phyloP scores from a whole-genome alignment of 495 filamentous ascomycete species.

The Penicillium cinerascens region DNA sequence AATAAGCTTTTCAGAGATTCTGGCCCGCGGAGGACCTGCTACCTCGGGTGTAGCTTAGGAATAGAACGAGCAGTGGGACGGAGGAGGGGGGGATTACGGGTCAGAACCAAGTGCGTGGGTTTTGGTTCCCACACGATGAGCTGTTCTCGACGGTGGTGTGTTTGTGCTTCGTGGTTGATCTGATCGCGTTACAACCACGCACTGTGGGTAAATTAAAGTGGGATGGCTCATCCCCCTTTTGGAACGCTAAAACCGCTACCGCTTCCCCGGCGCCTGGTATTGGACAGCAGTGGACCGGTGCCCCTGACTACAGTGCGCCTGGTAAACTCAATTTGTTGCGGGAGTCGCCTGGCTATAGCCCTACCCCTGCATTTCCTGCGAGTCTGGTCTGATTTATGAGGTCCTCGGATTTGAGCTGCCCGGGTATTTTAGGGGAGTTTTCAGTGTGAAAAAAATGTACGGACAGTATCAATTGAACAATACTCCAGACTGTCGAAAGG shows the following conservation, averaged over 20 bases:
- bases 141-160: neutral
- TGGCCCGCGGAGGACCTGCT: constrained; percentile 10
- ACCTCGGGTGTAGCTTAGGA: constrained; percentile 1
- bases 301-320: constrained; percentile 19
- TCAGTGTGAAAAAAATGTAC: neutral
- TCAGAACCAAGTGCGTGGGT: constrained; percentile 1
- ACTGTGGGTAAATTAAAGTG: neutral
- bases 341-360: constrained; percentile 4
- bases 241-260: constrained; percentile 6
- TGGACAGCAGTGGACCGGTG: constrained; percentile 6
- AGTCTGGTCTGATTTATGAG: neutral
- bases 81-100: neutral
- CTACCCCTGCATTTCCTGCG: neutral
- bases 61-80: neutral
- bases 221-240: neutral
- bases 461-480: neutral
- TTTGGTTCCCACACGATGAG: neutral
- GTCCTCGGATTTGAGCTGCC: neutral
- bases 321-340: neutral
- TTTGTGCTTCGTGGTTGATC: neutral
- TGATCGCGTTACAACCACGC: neutral
- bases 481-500: no score
- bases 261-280: constrained; percentile 11
- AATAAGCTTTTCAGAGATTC: constrained; percentile 13
- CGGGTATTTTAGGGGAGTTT: neutral